phyloP scores from a whole-genome alignment of 164 flowering plant species.

The Vitis amurensis region DNA sequence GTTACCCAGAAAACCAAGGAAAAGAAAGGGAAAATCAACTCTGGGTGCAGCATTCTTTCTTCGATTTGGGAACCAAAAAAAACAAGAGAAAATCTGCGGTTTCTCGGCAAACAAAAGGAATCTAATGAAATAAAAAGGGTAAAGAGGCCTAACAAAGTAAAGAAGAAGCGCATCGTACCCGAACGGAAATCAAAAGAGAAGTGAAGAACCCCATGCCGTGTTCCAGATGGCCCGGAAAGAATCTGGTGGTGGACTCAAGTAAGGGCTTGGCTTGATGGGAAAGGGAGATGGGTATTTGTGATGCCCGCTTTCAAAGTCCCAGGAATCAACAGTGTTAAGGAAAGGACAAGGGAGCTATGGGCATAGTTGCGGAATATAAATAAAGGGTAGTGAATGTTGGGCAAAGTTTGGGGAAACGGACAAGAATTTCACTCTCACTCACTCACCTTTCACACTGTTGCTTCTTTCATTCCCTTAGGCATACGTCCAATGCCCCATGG shows the following conservation, averaged over 20 bases:
- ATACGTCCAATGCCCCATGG: too few relatives aligned
- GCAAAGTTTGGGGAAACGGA: background rate
- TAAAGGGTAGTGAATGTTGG: background rate
- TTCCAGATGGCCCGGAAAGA: background rate
- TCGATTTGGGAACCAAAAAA: background rate
- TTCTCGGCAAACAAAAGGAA: background rate
- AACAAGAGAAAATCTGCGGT: background rate
- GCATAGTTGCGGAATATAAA: background rate
- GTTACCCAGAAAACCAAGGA: background rate
- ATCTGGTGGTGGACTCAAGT: too few relatives aligned
- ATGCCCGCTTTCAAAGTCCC: background rate
- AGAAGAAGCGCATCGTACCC: background rate
- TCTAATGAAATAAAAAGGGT: background rate
- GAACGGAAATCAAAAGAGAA: background rate
- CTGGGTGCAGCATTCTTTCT: too few relatives aligned
- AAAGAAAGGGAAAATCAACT: too few relatives aligned
- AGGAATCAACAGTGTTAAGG: constrained; percentile 1
- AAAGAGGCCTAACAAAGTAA: background rate
- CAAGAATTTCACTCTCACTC: background rate
- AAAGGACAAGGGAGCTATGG: background rate
- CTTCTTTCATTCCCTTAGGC: too few relatives aligned
- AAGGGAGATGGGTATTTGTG: background rate
- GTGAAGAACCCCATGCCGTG: background rate
- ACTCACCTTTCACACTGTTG: too few relatives aligned
- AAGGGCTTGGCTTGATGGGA: background rate